A percentile compares a stretch with the other conserved stretches of the same genome.
Evolutionary conservation across 176 grass and related monocot species (phyloP).

Genomic region (Cenchrus americanus): DNA sequence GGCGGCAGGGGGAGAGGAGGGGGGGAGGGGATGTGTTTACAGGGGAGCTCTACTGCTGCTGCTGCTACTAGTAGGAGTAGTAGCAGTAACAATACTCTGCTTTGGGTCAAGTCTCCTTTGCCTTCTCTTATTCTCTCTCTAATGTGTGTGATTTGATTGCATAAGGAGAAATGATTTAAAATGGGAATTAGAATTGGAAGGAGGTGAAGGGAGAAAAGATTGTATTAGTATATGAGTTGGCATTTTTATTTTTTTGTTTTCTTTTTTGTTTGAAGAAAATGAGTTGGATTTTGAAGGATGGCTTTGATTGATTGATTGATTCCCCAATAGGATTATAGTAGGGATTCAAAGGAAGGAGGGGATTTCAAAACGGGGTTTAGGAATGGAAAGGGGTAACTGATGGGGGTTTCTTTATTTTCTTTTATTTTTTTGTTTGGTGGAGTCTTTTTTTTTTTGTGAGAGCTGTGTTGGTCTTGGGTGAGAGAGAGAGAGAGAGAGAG

Average conservation of each 20-base stretch:
- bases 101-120: conserved; percentile 5
- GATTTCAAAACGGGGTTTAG: background rate
- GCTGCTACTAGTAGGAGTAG: background rate
- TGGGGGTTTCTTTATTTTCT: background rate
- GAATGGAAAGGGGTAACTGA: background rate
- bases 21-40: conserved; percentile 15
- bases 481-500: background rate
- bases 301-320: background rate
- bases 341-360: background rate
- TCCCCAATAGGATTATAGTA: background rate
- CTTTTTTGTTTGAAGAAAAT: background rate
- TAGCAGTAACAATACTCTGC: background rate
- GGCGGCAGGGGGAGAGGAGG: background rate
- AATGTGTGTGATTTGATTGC: background rate
- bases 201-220: background rate
- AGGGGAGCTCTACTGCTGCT: background rate
- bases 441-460: background rate
- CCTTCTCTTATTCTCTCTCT: background rate
- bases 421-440: background rate
- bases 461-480: background rate
- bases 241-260: background rate
- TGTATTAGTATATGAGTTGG: background rate
- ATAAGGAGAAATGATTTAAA: conserved; percentile 6
- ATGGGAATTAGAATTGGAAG: conserved; percentile 12
- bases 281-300: background rate